phyloP scores from a whole-genome alignment of 2,329 filamentous ascomycete genomes.

The Aspergillus niger region DNA sequence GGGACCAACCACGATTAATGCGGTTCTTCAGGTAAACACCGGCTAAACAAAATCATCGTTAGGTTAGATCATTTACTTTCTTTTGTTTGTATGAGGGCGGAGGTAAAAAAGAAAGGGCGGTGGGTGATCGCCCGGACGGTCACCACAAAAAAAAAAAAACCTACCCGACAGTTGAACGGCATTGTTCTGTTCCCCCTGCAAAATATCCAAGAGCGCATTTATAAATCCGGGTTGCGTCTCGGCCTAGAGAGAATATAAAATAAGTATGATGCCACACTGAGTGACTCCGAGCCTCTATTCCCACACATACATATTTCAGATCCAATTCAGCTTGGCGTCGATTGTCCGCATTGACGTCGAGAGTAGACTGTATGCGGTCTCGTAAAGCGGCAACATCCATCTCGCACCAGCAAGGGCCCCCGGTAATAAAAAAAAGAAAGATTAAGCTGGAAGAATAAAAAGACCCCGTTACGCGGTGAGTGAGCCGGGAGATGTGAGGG shows the following conservation, averaged over 20 bases:
- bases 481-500: constrained; percentile 15
- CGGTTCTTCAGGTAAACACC: constrained; percentile 98
- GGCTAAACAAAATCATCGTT: constrained; percentile 55
- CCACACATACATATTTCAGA: constrained; percentile 61
- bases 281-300: constrained; percentile 7
- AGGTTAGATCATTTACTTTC: constrained; percentile 14
- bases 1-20: constrained; percentile 87
- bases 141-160: constrained; percentile 36
- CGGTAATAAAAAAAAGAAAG: constrained; percentile 25
- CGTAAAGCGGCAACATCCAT: constrained; percentile 65
- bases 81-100: constrained; percentile 14
- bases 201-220: constrained; percentile 84
- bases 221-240: constrained; percentile 89
- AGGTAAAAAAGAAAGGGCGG: constrained; percentile 10
- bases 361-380: constrained; percentile 65
- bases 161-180: constrained; percentile 86
- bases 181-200: constrained; percentile 83
- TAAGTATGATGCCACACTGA: constrained; percentile 4
- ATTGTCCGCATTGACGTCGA: constrained; percentile 63
- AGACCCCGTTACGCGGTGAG: constrained; percentile 25
- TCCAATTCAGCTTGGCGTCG: constrained; percentile 65
- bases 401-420: constrained; percentile 40
- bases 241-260: constrained; percentile 59
- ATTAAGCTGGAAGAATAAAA: constrained; percentile 30
- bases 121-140: constrained; percentile 7